Percentiles rank a stretch among this genome's conserved stretches.
Conservation (phyloP, 371 early-diverging fungal species). For the Mucor racemosus region DNA sequence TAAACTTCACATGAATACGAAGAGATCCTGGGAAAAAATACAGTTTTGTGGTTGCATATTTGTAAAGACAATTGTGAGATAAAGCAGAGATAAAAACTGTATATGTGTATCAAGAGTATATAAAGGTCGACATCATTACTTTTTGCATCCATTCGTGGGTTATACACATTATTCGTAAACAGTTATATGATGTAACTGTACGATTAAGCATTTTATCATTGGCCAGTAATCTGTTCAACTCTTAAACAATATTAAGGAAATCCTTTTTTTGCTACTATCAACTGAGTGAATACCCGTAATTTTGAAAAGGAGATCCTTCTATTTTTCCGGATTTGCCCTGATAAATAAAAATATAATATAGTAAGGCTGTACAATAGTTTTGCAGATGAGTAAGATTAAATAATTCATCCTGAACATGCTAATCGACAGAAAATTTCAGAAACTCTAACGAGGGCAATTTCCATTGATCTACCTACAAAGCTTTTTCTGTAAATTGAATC, state of each 20-base stretch:
- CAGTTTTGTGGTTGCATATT: background rate
- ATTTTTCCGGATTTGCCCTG: background rate
- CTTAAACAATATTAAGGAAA: slow-evolving; percentile 1
- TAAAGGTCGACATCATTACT: no score
- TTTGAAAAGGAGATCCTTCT: background rate
- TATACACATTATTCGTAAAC: background rate
- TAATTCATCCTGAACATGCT: background rate
- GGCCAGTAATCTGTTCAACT: background rate
- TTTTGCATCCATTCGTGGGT: background rate
- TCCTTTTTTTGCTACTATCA: background rate
- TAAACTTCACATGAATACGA: slow-evolving; percentile 8
- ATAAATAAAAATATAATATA: background rate
- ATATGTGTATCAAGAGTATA: no score
- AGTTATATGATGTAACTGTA: no score
- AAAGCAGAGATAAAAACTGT: background rate
- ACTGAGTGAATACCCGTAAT: background rate
- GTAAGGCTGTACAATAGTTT: background rate
- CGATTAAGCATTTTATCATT: background rate
- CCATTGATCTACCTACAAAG: no score
- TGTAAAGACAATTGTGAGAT: background rate
- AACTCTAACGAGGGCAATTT: background rate
- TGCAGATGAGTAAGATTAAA: background rate
- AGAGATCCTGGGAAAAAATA: slow-evolving; percentile 8
- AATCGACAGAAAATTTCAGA: background rate
- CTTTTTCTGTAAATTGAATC: background rate